Conservation (phyloP, 805 yeast genomes). For the Cyberlindnera sargentensis region DNA sequence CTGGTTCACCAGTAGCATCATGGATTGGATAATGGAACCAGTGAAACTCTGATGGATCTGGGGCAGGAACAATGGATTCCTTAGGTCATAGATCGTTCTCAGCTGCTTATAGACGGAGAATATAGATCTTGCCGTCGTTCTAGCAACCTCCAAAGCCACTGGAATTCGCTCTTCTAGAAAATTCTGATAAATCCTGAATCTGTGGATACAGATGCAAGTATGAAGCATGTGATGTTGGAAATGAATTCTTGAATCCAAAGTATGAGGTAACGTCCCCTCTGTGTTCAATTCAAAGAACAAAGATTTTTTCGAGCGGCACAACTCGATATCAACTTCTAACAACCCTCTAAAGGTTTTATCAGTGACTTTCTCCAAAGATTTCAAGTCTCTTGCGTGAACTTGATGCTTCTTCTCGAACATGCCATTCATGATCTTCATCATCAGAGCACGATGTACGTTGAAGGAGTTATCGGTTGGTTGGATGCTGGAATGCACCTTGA, state of each 20-base stretch:
- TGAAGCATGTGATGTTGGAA: slow-evolving; percentile 27
- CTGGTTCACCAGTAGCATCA: slow-evolving; percentile 22
- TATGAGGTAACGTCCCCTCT: slow-evolving; percentile 19
- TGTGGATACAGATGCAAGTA: slow-evolving; percentile 26
- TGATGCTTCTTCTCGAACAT: slow-evolving; percentile 20
- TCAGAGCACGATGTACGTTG: slow-evolving; percentile 21
- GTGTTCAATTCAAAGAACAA: slow-evolving; percentile 24
- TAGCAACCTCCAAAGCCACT: slow-evolving; percentile 24
- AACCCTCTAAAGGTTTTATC: slow-evolving; percentile 19
- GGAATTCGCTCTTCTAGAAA: slow-evolving; percentile 22
- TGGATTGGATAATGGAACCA: slow-evolving; percentile 27
- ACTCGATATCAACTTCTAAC: slow-evolving; percentile 22
- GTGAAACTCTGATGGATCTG: slow-evolving; percentile 29
- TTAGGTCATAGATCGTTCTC: slow-evolving; percentile 17
- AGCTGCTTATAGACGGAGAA: slow-evolving; percentile 24
- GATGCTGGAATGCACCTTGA: slow-evolving; percentile 14
- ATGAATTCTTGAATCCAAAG: slow-evolving; percentile 19
- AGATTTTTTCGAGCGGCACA: slow-evolving; percentile 17
- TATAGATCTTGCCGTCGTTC: slow-evolving; percentile 20
- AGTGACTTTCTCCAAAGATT: slow-evolving; percentile 13
- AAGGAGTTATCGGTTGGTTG: slow-evolving; percentile 24
- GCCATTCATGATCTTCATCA: slow-evolving; percentile 24
- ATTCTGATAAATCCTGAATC: slow-evolving; percentile 25
- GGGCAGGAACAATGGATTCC: slow-evolving; percentile 23
- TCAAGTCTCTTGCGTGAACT: slow-evolving; percentile 10